Conservation (phyloP, 192 early-diverging fungal species). For the Podila clonocystis region DNA sequence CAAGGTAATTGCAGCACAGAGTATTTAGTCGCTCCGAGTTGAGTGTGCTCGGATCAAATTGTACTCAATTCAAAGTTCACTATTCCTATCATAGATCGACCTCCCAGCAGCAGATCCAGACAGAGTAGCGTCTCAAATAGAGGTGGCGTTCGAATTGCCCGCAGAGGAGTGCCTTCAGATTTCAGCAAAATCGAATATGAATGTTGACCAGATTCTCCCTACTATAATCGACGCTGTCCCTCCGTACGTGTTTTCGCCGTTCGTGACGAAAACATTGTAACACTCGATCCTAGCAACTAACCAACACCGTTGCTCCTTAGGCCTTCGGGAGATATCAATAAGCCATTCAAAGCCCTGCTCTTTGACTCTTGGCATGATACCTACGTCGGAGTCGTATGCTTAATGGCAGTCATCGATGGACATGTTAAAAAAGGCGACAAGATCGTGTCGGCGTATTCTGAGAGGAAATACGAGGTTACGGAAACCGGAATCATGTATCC, state of each 20-base stretch:
- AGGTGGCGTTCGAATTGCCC: conserved; percentile 88
- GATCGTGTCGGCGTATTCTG: conserved; percentile 83
- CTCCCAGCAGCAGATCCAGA: conserved; percentile 89
- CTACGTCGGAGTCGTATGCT: conserved; percentile 97
- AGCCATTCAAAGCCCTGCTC: conserved; percentile 86
- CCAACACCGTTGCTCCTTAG: conserved; percentile 20
- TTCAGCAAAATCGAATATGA: conserved; percentile 88
- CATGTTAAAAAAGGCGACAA: conserved; percentile 82
- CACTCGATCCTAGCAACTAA: background rate
- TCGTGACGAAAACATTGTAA: background rate
- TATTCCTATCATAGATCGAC: conserved; percentile 71
- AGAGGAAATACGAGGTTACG: conserved; percentile 84
- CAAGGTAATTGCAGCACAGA: conserved; percentile 62
- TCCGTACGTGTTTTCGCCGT: conserved; percentile 44
- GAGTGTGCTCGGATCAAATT: too few species aligned
- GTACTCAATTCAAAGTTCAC: too few species aligned
- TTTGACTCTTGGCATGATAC: conserved; percentile 99
- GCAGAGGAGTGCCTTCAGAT: conserved; percentile 66
- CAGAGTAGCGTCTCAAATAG: conserved; percentile 79
- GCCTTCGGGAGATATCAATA: conserved; percentile 69
- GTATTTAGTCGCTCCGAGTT: background rate
- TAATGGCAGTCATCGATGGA: conserved; percentile 92
- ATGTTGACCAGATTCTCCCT: conserved; percentile 79
- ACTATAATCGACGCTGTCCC: conserved; percentile 83
- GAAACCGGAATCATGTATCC: conserved; percentile 97